Base-by-base conservation (phyloP, 352 stramenopile genomes). In the Nothophytophthora sp. region DNA sequence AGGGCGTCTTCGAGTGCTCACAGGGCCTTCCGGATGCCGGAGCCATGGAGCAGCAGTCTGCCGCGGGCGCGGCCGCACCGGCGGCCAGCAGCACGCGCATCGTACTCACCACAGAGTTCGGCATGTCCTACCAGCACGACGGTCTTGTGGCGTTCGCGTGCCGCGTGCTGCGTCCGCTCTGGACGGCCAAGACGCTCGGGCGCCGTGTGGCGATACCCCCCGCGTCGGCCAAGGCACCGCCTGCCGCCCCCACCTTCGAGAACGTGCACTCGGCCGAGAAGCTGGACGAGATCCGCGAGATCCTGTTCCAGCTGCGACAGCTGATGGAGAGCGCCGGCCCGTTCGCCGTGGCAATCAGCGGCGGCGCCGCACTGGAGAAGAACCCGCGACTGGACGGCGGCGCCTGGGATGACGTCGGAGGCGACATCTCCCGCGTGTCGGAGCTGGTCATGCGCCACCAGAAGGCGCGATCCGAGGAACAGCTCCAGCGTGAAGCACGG, bases 71-170 rank as follows among this genome's bases (percentile, higher is more conserved):
- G 3, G 55, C 62, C 16, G 58, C 58, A 6, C 39, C 38, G 32
- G 33, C 59, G 44, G 41, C 44, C 23, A 46, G 47, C 11, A 88
- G 68, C 38, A 92, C 81, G 9, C 76, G 85, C 9, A 91, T 95
- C 51, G 81, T 95, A 33, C 63, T 95, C 43, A 93, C 79, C 3
- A 91, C 85, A 1, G 85, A 95, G 42, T 90, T 92, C 53, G 76
- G 73, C 47, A 91, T 95, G 79, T 93, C 85, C 16, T 92, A 88
- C 50, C 83, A 95, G 45, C 85, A 95, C 55, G 83, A 95, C 40
- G 85, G 81, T 37, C 67, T 95, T 20, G 69, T 90, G 4, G 76
- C 87, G 34, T 95, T 95, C 41, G 48, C 89, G n/a, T 78, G 62
- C 12, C 82, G 85, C n/a, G 54, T 93, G n/a, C 60, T 95, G 20